Conservation (phyloP, 495 filamentous ascomycete genomes). For the Penicillium paxilli region DNA sequence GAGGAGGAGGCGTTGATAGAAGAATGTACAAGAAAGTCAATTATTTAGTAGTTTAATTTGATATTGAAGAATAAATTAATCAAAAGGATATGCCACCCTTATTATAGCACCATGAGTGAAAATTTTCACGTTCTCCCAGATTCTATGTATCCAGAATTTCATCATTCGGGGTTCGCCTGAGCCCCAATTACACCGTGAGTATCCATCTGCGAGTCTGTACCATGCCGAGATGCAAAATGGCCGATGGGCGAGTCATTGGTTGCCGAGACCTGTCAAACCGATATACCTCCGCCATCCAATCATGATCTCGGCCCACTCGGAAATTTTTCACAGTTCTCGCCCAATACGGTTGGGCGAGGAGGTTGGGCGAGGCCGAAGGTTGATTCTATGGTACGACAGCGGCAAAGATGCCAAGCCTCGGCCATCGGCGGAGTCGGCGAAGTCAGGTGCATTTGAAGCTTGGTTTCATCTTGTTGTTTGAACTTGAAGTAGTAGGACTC, state of each 20-base stretch:
- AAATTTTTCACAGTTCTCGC: neutral
- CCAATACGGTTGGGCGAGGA: neutral
- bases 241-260: neutral
- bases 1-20: too few relatives aligned
- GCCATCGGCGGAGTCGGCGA: neutral
- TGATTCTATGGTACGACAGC: constrained; percentile 1
- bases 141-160: neutral
- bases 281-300: neutral
- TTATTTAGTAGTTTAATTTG: neutral
- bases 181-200: too few relatives aligned
- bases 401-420: constrained; percentile 3
- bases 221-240: neutral
- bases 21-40: too few relatives aligned
- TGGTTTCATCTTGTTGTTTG: too few relatives aligned
- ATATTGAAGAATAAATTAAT: too few relatives aligned
- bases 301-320: neutral
- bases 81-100: too few relatives aligned
- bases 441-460: neutral
- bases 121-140: neutral
- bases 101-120: neutral
- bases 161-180: neutral
- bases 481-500: too few relatives aligned
- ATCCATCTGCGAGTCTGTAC: neutral
- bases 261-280: neutral
- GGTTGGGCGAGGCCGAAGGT: neutral